Base-by-base conservation (phyloP, 2,329 filamentous ascomycete species). In the Fusarium sp. region DNA sequence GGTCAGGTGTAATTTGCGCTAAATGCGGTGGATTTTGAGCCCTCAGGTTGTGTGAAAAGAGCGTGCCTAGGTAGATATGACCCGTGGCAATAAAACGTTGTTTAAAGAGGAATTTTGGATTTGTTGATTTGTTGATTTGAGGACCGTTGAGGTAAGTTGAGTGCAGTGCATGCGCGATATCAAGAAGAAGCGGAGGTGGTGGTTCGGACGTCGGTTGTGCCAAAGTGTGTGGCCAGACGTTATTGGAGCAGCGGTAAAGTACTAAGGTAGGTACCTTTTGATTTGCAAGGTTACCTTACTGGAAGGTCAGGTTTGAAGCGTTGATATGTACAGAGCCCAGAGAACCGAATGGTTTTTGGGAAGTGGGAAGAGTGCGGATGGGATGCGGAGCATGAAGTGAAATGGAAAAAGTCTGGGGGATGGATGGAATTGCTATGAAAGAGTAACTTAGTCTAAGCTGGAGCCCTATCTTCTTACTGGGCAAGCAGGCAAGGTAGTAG, bases 91-190 rank as follows among this genome's bases (percentile, higher is more conserved):
- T 52, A 51, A 12, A 56, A 40, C 55, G 65, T 49, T 53, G 49
- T 64, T 56, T 53, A 49, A 58, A 18, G 47, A 52, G 61, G 32
- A 38, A 45, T 53, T 58, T 49, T 60, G 57, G 13, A 48, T 71
- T 69, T n/a, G n/a, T n/a, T n/a, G 22, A 22, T 22, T 22, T 71
- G 64, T 62, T 44, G 68, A 58, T 45, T 54, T 25, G 45, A 46
- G 43, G 51, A 43, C 53, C 62, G 44, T 57, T 38, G 43, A 22
- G 47, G 43, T 45, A 38, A 58, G 47, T 24, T 27, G 32, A 18
- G 32, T 38, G 32, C 12, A 41, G 32, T 34, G 48, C 48, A 48
- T 71, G 72, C 62, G 69, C 68, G 70, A 73, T 66, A 55, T 65
- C 56, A 61, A 63, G 32, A 46, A 60, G 62, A 64, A 58, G 55